Evolutionary conservation across 2,329 filamentous ascomycete species (phyloP).

Genomic region (Calonectria fujianensis): DNA sequence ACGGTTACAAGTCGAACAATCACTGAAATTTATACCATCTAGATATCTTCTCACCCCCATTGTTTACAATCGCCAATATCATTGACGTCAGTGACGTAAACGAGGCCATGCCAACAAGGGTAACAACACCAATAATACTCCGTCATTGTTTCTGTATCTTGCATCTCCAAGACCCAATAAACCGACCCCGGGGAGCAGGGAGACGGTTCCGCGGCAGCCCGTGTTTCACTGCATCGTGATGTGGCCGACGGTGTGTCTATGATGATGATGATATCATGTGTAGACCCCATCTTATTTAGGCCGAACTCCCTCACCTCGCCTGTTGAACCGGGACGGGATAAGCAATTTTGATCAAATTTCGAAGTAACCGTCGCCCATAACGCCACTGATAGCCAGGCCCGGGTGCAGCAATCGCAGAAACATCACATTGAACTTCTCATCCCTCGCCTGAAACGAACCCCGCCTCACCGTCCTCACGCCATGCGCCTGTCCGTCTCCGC

Average conservation of each 20-base stretch:
- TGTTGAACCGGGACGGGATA: conserved; percentile 24
- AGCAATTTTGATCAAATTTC: conserved; percentile 30
- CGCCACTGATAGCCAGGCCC: conserved; percentile 44
- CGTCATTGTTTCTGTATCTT: background rate
- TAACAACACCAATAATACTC: conserved; percentile 5
- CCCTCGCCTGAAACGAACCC: background rate
- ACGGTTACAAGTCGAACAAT: background rate
- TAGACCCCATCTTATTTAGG: conserved; percentile 20
- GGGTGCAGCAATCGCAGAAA: conserved; percentile 25
- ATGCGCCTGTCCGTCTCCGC: conserved; percentile 73
- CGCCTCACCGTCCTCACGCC: conserved; percentile 59
- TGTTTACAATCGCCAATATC: conserved; percentile 32
- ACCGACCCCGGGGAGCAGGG: background rate
- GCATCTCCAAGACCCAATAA: background rate
- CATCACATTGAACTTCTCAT: conserved; percentile 30
- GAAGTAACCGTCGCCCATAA: conserved; percentile 37
- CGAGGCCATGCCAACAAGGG: conserved; percentile 27
- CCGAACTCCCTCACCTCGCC: conserved; percentile 9
- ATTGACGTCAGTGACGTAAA: conserved; percentile 56
- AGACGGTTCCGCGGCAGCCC: background rate
- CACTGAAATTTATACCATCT: background rate
- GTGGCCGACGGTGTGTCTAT: background rate
- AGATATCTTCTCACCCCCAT: conserved; percentile 8
- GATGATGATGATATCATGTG: conserved; percentile 11
- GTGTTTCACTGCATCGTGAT: background rate